Base-by-base conservation (phyloP, 2,329 filamentous ascomycete species). In the Colletotrichum kahawae region DNA sequence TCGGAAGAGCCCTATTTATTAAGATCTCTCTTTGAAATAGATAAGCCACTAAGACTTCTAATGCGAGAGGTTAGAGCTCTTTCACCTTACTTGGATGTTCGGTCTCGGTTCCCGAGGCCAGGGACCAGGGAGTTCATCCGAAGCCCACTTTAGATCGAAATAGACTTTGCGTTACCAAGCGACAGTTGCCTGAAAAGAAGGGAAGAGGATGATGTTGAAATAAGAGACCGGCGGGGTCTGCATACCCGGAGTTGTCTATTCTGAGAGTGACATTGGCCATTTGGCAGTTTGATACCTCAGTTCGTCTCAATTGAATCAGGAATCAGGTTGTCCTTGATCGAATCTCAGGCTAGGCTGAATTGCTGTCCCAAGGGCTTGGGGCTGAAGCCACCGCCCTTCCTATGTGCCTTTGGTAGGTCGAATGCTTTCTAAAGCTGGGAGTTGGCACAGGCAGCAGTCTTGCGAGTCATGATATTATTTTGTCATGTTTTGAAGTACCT, bases 381-480 rank as follows among this genome's bases (percentile, higher is more conserved):
- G 43, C 43, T 12, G 43, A 21, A 48, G 18, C 43, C 10, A 48
- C 18, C 18, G 2, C 8, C 38, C 38, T 48, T 2, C 38, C 6
- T 21, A 21, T 12, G 38, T 48, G 43, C 9, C 3, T 48, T 21
- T 48, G 9, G 10, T 10, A 48, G 3, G n/a, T 7, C 5, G n/a
- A 5, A 13, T 48, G 18, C 0, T 18, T 4, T 48, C 43, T n/a
- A 48, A 48, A 48, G 43, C n/a, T 48, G 18, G 18, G 7, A 48
- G 18, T 2, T 13, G 12, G 18, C n/a, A n/a, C 43, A 2, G 0
- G 2, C 5, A 48, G 1, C 18, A n/a, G 1, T 4, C 7, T 12
- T 1, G 18, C 5, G 10, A 48, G 43, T 48, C 43, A 48, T 48
- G n/a, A 3, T 1, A 18, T 18, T 18, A 4, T 7, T 21, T 10